Base-by-base conservation (phyloP, 2,329 filamentous ascomycete species). In the Ophiostoma populinum region DNA sequence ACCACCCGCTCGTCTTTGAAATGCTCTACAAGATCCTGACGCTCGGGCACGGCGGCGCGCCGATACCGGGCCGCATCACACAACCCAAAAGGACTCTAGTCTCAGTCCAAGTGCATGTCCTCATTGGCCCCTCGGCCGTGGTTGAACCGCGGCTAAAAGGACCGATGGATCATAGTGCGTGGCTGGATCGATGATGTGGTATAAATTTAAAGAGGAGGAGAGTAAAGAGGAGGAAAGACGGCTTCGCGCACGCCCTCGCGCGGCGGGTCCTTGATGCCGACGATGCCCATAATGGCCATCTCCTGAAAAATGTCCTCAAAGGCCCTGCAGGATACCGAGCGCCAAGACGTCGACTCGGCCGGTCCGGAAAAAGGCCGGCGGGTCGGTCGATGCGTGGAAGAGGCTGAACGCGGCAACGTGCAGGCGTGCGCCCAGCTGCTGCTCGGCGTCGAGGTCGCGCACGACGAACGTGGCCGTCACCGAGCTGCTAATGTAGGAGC, bases 1-100 rank as follows among this genome's bases (percentile, higher is more conserved):
- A 98, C 54, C 90, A 92, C 28, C 80, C 82, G 0, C 80, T 95
- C 17, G 79, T 98, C 34, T 98, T 98, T 48, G 90, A 98, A 50
- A 82, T 79, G 1, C 68, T 98, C 56, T 98, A 94, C 62, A 85
- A 83, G 50, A 80, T 98, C 46, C 67, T 94, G 52, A 92, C 83
- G 7, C 93, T 92, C 52, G 90, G 87, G 18, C 82, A 95, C 53
- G 74, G 75, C 20, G 87, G 87, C 0, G 81, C 80, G 28, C 87
- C 87, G 1, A 64, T 80, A 18, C 81, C 81, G 13, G 85, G 81
- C 18, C 70, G 71, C 32, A 61, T 80, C 38, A 92, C n/a, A n/a
- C n/a, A n/a, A n/a, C n/a, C n/a, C n/a, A n/a, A n/a, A n/a, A n/a
- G n/a, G n/a, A n/a, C n/a, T n/a, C n/a, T n/a, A n/a, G n/a, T n/a